Evolutionary conservation across 2,329 filamentous ascomycete species (phyloP), one percentile per base, ranked within the genome.

Genomic region (Fusarium begoniae): DNA sequence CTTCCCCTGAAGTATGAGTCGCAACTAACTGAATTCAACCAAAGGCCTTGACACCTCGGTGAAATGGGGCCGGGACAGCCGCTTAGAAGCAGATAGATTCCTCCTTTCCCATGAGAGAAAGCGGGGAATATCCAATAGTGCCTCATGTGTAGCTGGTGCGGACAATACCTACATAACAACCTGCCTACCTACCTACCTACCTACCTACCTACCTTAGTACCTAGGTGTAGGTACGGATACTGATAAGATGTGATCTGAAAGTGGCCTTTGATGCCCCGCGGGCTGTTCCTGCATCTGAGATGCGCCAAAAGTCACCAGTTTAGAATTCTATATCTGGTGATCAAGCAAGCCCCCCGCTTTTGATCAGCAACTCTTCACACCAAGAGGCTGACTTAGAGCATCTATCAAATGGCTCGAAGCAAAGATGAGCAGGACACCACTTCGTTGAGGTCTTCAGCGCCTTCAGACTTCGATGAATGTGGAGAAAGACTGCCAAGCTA

Each of bases 231-330:
- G 17, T 18, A 37, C 26, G n/a, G 30, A 30, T n/a, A 28, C 54
- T 47, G 41, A 37, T 26, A 54, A 64, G 45, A 65, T 74, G 47
- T 40, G 43, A 73, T 69, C 63, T 73, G 45, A 26, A 57, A 57
- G 47, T 50, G 50, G 59, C 58, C 67, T 57, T 62, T 51, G 45
- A 72, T 47, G 40, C 57, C 35, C 48, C n/a, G 26, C 63, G n/a
- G 61, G 28, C 18, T 55, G 72, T 74, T 74, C 72, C 72, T 74
- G 72, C 72, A 75, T 74, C 63, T 72, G 48, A 44, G 43, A 72
- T 66, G 55, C 63, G 53, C 63, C 66, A 57, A 53, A 64, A 62
- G 60, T 68, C 66, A 72, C 56, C 48, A 63, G 68, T 64, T 68
- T 55, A 69, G 45, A 50, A 60, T 66, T 60, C 56, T 40, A 72